Evolutionary conservation across 192 early-diverging fungal genomes (phyloP).

Genomic region (Umbelopsis sp.): DNA sequence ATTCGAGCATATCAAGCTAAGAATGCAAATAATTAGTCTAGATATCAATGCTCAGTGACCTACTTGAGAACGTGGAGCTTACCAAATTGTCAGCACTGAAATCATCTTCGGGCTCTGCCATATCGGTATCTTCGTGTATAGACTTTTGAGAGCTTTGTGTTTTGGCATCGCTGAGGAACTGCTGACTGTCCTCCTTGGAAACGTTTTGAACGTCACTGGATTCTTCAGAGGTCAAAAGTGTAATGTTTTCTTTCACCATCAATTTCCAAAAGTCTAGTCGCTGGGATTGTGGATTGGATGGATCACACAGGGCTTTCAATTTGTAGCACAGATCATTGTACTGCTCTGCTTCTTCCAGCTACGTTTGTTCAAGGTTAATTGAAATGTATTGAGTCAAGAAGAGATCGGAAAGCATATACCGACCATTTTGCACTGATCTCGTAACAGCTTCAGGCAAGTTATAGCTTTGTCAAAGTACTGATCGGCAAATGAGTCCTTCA

Average conservation of each 20-base stretch:
- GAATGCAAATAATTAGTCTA: background rate
- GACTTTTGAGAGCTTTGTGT: background rate
- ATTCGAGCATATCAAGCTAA: slow-evolving; percentile 10
- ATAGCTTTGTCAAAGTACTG: slow-evolving; percentile 61
- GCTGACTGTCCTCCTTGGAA: slow-evolving; percentile 46
- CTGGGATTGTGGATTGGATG: slow-evolving; percentile 29
- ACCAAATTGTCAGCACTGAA: slow-evolving; percentile 48
- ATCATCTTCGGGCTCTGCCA: slow-evolving; percentile 26
- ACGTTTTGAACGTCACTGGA: slow-evolving; percentile 43
- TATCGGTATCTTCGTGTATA: background rate
- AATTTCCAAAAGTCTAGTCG: slow-evolving; percentile 58
- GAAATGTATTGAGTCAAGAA: background rate
- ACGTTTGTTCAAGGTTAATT: background rate
- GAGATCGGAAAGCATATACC: background rate
- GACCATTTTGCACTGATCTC: slow-evolving; percentile 33
- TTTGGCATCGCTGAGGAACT: background rate
- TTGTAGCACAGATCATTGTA: slow-evolving; percentile 60
- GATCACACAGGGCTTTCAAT: slow-evolving; percentile 41
- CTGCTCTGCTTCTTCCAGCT: slow-evolving; percentile 38
- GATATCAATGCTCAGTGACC: background rate
- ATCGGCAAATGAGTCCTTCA: slow-evolving; percentile 58
- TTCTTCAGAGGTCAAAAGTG: slow-evolving; percentile 52
- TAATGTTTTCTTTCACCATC: slow-evolving; percentile 44
- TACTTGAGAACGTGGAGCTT: background rate
- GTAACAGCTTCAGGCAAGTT: slow-evolving; percentile 55